Conservation (phyloP, 345 rosid species). For the Melaleuca quinquenervia region DNA sequence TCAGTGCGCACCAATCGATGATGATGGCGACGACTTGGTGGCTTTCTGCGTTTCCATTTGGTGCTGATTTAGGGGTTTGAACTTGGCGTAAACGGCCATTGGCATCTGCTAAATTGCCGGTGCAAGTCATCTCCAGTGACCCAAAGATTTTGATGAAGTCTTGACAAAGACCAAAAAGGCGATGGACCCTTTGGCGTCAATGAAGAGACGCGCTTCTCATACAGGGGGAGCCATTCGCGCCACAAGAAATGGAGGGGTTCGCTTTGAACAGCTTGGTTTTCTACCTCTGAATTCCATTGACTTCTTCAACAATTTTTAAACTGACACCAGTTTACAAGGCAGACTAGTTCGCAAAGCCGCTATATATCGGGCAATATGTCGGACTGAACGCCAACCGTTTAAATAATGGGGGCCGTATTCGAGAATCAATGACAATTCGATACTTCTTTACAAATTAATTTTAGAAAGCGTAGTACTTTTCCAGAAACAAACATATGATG, state of each 20-base stretch:
- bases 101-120: neutral
- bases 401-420: neutral
- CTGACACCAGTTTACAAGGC: neutral
- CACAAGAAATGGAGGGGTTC: neutral
- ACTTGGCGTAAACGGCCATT: neutral
- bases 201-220: neutral
- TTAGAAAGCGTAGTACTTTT: neutral
- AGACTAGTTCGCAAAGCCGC: neutral
- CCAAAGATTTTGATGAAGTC: neutral
- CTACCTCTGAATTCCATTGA: neutral
- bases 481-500: neutral
- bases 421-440: neutral
- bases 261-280: neutral
- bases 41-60: neutral
- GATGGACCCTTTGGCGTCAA: neutral
- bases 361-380: neutral
- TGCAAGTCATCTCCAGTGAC: neutral
- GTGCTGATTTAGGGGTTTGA: neutral
- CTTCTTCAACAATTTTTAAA: neutral
- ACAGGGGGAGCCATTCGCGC: neutral
- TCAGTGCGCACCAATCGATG: neutral
- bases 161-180: neutral
- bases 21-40: neutral
- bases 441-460: neutral
- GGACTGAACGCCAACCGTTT: neutral